Conservation (phyloP, 495 filamentous ascomycete genomes). For the Lasiosphaeris hirsuta region DNA sequence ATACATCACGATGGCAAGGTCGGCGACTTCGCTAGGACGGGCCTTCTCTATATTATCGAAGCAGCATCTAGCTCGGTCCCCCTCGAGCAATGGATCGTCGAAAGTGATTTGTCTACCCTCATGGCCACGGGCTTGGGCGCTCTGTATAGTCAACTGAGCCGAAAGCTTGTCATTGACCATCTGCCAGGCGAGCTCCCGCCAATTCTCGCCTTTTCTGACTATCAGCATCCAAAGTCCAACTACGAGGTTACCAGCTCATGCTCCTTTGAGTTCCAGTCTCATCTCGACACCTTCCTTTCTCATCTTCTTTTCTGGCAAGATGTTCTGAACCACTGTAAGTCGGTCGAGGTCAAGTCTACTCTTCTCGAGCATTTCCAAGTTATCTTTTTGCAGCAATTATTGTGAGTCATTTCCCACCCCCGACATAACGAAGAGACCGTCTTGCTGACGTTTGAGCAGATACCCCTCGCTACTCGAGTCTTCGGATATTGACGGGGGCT, state of each 20-base stretch:
- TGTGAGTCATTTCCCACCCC: slow-evolving; percentile 56
- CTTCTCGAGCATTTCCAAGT: slow-evolving; percentile 96
- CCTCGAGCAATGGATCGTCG: slow-evolving; percentile 92
- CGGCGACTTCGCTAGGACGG: slow-evolving; percentile 96
- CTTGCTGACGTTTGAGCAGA: slow-evolving; percentile 39
- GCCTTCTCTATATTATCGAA: slow-evolving; percentile 92
- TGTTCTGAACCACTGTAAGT: slow-evolving; percentile 90
- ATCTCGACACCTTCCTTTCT: slow-evolving; percentile 90
- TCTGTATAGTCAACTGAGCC: slow-evolving; percentile 92
- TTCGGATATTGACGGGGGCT: slow-evolving; percentile 93
- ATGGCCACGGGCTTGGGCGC: slow-evolving; percentile 97
- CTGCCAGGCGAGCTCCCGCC: slow-evolving; percentile 66
- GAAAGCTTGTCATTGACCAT: slow-evolving; percentile 62
- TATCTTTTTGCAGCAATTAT: slow-evolving; percentile 88
- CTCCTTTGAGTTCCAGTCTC: slow-evolving; percentile 65
- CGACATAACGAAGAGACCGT: neutral
- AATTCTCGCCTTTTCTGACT: slow-evolving; percentile 83
- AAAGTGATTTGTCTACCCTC: slow-evolving; percentile 91
- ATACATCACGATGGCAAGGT: slow-evolving; percentile 90
- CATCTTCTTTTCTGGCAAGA: slow-evolving; percentile 98
- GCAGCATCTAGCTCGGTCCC: slow-evolving; percentile 76
- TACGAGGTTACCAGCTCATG: slow-evolving; percentile 68
- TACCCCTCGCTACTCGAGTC: slow-evolving; percentile 95
- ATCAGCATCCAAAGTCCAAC: slow-evolving; percentile 57
- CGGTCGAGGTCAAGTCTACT: slow-evolving; percentile 84